Percentiles rank a stretch among this genome's conserved stretches.
These are phyloP conservation scores for Phlegmacium glaucopus DNA, from an alignment of 768 basidiomycete species.

Conservation along the genomic window DNA sequence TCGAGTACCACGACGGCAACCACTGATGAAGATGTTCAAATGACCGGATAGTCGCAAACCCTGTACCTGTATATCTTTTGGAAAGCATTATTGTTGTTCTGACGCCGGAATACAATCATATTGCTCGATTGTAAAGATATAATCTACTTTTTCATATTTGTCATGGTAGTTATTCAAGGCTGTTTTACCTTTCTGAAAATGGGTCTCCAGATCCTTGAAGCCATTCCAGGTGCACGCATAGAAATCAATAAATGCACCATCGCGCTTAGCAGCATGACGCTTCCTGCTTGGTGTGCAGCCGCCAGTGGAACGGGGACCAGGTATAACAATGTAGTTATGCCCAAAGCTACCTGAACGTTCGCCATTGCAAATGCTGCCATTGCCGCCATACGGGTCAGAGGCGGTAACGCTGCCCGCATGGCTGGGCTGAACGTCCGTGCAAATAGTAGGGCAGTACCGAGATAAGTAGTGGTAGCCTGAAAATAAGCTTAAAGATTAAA, in stretches of 20 bases:
- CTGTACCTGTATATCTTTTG: slow-evolving; percentile 13
- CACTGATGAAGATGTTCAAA: slow-evolving; percentile 76
- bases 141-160: too few relatives aligned
- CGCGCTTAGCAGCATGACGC: slow-evolving; percentile 80
- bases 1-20: slow-evolving; percentile 37
- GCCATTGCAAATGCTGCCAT: slow-evolving; percentile 72
- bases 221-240: slow-evolving; percentile 64
- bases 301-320: slow-evolving; percentile 92
- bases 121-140: too few relatives aligned
- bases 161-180: too few relatives aligned
- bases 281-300: slow-evolving; percentile 93
- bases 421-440: slow-evolving; percentile 51
- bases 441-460: slow-evolving; percentile 62
- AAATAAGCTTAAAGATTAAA: slow-evolving; percentile 1
- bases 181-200: too few relatives aligned
- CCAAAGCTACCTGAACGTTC: slow-evolving; percentile 72
- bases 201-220: slow-evolving; percentile 58
- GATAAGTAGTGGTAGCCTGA: slow-evolving; percentile 85
- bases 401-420: slow-evolving; percentile 64
- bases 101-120: too few relatives aligned
- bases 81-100: too few relatives aligned
- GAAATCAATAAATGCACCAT: slow-evolving; percentile 75
- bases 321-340: slow-evolving; percentile 78
- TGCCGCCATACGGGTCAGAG: slow-evolving; percentile 48
- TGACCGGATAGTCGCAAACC: slow-evolving; percentile 56